phyloP scores from a whole-genome alignment of 495 filamentous ascomycete genomes.

The Podospora anserina region DNA sequence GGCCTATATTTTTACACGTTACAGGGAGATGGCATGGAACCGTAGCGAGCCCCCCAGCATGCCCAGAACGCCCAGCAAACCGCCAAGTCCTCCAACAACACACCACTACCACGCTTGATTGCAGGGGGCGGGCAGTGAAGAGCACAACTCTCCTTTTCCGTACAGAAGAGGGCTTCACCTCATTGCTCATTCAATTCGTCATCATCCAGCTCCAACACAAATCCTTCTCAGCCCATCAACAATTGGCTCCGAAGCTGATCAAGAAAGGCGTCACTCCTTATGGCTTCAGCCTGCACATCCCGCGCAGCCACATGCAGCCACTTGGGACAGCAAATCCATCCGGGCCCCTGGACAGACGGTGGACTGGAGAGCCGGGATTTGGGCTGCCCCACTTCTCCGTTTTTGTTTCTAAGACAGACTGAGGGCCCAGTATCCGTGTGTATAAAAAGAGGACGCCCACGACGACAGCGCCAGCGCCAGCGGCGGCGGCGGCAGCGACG shows the following conservation, averaged over 20 bases:
- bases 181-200: not conserved
- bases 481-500: too few relatives aligned
- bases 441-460: too few relatives aligned
- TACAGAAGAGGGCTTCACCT: too few relatives aligned
- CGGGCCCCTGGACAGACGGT: not conserved
- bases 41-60: not conserved
- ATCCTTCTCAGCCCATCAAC: too few relatives aligned
- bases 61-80: not conserved
- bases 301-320: not conserved
- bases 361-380: too few relatives aligned
- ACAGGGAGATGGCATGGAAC: conserved; percentile 4
- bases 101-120: conserved; percentile 4
- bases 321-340: not conserved
- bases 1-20: conserved; percentile 1
- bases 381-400: too few relatives aligned
- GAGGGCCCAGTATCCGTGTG: too few relatives aligned
- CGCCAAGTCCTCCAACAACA: conserved; percentile 8
- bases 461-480: too few relatives aligned
- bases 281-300: too few relatives aligned
- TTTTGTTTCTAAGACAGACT: too few relatives aligned
- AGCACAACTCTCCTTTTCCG: too few relatives aligned
- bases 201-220: not conserved
- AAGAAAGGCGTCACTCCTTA: not conserved
- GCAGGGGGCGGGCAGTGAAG: not conserved
- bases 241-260: not conserved